These are phyloP conservation scores for Entomortierella parvispora DNA, from an alignment of 192 early-diverging fungal genomes.

Conservation along the genomic window DNA sequence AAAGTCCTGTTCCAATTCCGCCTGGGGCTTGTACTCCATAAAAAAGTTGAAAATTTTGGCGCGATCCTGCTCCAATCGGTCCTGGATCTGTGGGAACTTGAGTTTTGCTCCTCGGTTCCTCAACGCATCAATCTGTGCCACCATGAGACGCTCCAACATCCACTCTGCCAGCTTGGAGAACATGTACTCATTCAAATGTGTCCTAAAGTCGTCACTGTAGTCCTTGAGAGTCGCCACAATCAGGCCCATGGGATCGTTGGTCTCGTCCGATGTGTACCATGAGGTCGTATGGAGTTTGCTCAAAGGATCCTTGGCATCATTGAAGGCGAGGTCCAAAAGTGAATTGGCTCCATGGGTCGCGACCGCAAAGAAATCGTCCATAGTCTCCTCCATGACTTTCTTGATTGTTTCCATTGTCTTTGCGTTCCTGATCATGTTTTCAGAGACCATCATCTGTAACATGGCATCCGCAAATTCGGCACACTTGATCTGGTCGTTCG, in stretches of 20 bases:
- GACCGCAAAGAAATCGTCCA: constrained; percentile 93
- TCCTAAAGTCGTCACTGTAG: constrained; percentile 89
- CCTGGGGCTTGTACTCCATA: constrained; percentile 71
- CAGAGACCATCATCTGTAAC: constrained; percentile 58
- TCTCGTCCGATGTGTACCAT: constrained; percentile 82
- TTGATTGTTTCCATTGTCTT: constrained; percentile 71
- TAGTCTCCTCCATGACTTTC: constrained; percentile 72
- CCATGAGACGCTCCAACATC: constrained; percentile 85
- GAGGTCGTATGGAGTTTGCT: constrained; percentile 76
- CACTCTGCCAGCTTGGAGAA: constrained; percentile 89
- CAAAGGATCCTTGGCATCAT: constrained; percentile 83
- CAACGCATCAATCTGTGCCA: constrained; percentile 88
- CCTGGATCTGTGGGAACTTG: constrained; percentile 71
- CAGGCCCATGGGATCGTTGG: constrained; percentile 79
- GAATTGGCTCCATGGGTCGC: constrained; percentile 80
- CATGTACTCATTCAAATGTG: constrained; percentile 89
- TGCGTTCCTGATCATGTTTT: constrained; percentile 53
- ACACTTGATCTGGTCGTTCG: constrained; percentile 93
- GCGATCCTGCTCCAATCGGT: constrained; percentile 82
- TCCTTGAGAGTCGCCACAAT: constrained; percentile 96
- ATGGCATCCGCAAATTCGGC: constrained; percentile 93
- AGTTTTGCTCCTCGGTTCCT: constrained; percentile 81
- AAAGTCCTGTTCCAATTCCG: constrained; percentile 82
- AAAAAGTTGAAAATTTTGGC: constrained; percentile 82
- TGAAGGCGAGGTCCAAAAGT: constrained; percentile 85